Evolutionary conservation across 768 basidiomycete species (phyloP).

Genomic region (Pisolithus marmoratus): DNA sequence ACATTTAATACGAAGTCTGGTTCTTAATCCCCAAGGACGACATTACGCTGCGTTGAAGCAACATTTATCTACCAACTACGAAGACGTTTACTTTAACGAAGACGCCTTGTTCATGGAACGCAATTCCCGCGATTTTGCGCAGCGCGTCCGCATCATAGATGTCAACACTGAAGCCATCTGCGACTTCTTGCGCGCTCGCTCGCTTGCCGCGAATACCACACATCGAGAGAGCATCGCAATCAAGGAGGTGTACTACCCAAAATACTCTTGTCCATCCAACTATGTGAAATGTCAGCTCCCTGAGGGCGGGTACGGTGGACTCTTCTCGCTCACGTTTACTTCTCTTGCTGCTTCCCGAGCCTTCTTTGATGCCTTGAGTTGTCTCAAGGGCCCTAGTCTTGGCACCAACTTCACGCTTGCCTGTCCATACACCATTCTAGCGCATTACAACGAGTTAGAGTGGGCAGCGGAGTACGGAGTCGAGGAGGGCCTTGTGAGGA

Average conservation of each 20-base stretch:
- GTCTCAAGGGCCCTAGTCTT: conserved; percentile 84
- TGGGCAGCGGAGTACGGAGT: conserved; percentile 91
- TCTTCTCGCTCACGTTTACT: conserved; percentile 85
- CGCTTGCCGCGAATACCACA: conserved; percentile 33
- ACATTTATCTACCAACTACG: conserved; percentile 53
- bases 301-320: conserved; percentile 66
- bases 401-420: conserved; percentile 97
- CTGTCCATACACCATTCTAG: conserved; percentile 89
- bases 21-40: conserved; percentile 74
- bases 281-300: conserved; percentile 66
- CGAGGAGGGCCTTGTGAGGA: conserved; percentile 74
- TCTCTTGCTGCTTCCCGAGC: conserved; percentile 58
- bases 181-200: conserved; percentile 64
- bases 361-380: conserved; percentile 81
- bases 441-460: conserved; percentile 82
- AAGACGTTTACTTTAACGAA: conserved; percentile 84
- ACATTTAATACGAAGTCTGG: conserved; percentile 48
- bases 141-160: conserved; percentile 73
- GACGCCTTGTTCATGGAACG: conserved; percentile 97
- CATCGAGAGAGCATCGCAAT: conserved; percentile 38
- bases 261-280: conserved; percentile 64
- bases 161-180: conserved; percentile 78
- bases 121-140: conserved; percentile 89
- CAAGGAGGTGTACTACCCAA: conserved; percentile 88
- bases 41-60: conserved; percentile 65